Percentiles rank a stretch among this genome's conserved stretches.
phyloP scores from a whole-genome alignment of 208 protist genomes.

The Porcisia deanei region DNA sequence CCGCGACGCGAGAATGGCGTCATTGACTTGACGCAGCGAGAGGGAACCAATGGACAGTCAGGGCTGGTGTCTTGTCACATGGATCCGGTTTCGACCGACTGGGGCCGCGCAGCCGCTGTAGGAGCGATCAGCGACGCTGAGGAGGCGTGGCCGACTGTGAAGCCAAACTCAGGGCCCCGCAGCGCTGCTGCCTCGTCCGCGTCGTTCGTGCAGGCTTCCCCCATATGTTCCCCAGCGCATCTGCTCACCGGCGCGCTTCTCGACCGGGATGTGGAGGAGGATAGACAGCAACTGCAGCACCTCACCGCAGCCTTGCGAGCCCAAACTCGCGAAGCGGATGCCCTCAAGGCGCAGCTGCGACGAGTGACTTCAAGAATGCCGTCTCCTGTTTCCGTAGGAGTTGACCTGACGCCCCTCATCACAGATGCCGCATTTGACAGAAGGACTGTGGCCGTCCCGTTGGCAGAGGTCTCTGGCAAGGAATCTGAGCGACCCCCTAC shows the following conservation, averaged over 20 bases:
- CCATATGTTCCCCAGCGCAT: not conserved
- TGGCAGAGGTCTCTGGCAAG: not conserved
- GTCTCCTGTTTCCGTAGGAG: no score
- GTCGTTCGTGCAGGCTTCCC: not conserved
- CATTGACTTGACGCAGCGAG: not conserved
- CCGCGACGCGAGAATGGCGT: not conserved
- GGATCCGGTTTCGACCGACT: not conserved
- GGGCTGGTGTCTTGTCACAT: not conserved
- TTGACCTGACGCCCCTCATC: not conserved
- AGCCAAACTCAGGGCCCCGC: not conserved
- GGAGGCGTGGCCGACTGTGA: not conserved
- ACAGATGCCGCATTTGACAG: not conserved
- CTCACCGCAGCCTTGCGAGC: conserved; percentile 13
- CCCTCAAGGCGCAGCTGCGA: conserved; percentile 11
- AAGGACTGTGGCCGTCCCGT: not conserved
- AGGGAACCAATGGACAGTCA: not conserved
- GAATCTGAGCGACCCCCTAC: conserved; percentile 21
- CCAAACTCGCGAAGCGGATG: conserved; percentile 11
- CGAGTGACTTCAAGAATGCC: not conserved
- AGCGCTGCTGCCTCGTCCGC: not conserved
- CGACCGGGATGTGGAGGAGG: conserved; percentile 5
- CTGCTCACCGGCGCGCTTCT: not conserved
- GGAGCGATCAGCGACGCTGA: not conserved
- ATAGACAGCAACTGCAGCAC: not conserved
- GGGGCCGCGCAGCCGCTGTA: not conserved